Evolutionary conservation across 495 filamentous ascomycete species (phyloP), one percentile per base, ranked within the genome.

Genomic region (Penicillium manginii): DNA sequence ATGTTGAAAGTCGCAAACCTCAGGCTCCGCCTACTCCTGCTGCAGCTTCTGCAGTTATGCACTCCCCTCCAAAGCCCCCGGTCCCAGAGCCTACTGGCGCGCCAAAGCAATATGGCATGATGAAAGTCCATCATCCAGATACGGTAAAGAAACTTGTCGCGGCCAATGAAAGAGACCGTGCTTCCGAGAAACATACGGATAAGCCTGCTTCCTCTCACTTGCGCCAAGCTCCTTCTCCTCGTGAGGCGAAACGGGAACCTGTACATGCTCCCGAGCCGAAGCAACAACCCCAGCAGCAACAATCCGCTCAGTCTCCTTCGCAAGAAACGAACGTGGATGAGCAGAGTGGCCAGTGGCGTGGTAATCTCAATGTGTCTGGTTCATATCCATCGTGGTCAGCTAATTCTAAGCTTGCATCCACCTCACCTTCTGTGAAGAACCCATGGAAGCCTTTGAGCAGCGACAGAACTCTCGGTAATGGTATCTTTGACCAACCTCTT

Each of bases 361-460:
- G 65, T 2, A 71, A 72, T 37, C 52, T 78, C 22, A 75, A 73
- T 49, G 62, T 71, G 18, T 64, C 76, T 8, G 67, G 59, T 31
- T 62, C 74, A 3, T 77, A 77, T 58, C 61, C 72, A 29, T 70
- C 75, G 8, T 80, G 77, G 77, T 61, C 72, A n/a, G 50, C 73
- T 8, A 72, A 69, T 37, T 23, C 71, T 9, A 78, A 73, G 43
- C 65, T 80, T 40, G 59, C 64, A 11, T 49, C 63, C 10, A 62
- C 67, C 10, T 51, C 81, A 40, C 64, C 81, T 52, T 62, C 78
- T 1, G 73, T 82, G 23, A 78, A 83, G 50, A 91, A 88, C 63
- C 84, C 89, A 6, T 92, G 90, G 90, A 89, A 88, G 33, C 84
- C 87, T n/a, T 80, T 88, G 8, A 85, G 80, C 48, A 88, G 83